A percentile compares a stretch with the other conserved stretches of the same genome.
Evolutionary conservation across 208 protist species (phyloP).

Genomic region (Trypanosomatidae sp.): DNA sequence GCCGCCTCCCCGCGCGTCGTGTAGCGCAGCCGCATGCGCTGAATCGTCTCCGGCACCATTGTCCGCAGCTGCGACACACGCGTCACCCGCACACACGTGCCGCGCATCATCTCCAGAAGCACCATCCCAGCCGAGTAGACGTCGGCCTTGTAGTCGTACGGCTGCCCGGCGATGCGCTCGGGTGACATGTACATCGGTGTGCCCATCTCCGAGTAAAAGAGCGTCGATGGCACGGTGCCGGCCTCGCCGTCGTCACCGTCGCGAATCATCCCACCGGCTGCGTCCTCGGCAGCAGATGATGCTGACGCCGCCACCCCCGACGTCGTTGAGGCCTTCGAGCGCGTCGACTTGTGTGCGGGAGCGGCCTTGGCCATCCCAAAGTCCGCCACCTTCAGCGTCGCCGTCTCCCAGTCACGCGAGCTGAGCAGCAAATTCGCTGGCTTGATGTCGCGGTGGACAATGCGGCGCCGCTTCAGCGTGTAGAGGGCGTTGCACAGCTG

Average conservation of each 20-base stretch:
- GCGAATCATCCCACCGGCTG: background rate
- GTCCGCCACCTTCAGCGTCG: constrained; percentile 64
- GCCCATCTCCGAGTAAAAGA: constrained; percentile 66
- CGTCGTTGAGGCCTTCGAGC: background rate
- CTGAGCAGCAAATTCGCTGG: constrained; percentile 85
- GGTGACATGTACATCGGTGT: constrained; percentile 78
- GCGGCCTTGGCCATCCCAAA: constrained; percentile 69
- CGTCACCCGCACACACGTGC: constrained; percentile 38
- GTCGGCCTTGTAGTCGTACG: constrained; percentile 74
- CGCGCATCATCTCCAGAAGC: constrained; percentile 77
- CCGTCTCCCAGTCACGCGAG: constrained; percentile 40
- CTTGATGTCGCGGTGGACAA: constrained; percentile 92
- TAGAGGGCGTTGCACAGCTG: constrained; percentile 61
- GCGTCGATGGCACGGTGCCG: constrained; percentile 1
- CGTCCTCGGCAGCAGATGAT: too few species aligned
- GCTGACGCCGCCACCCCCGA: background rate
- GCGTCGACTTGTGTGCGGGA: background rate
- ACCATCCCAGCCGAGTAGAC: constrained; percentile 81
- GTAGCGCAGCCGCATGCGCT: constrained; percentile 18
- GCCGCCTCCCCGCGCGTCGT: constrained; percentile 7
- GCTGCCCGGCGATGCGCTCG: constrained; percentile 52
- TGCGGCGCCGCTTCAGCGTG: constrained; percentile 33
- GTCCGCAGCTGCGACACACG: constrained; percentile 29
- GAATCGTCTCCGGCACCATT: constrained; percentile 29
- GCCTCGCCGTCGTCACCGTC: background rate